Percentiles rank a stretch among this genome's conserved stretches.
Conservation (phyloP, 75 land plant species). For the Pinus tabuliformis region DNA sequence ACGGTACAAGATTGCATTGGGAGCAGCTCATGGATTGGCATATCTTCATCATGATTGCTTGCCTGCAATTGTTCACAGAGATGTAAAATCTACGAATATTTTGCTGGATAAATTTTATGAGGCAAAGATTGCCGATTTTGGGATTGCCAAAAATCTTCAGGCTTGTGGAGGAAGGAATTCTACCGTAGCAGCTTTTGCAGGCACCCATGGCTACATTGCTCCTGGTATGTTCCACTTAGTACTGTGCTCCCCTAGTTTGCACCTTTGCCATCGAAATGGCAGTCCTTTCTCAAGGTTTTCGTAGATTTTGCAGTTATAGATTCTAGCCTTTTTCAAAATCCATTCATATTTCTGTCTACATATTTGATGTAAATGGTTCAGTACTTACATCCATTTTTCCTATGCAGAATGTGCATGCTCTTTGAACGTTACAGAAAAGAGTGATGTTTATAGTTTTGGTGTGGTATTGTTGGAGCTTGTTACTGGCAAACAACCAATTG, state of each 20-base stretch:
- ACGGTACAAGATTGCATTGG: constrained; percentile 57
- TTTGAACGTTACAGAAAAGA: constrained; percentile 64
- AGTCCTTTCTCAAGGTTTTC: not conserved
- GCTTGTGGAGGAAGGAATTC: constrained; percentile 12
- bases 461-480: constrained; percentile 92
- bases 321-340: not conserved
- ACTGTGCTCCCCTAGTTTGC: not conserved
- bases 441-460: constrained; percentile 92
- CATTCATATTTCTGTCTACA: not conserved
- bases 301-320: not conserved
- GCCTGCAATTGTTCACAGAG: constrained; percentile 67
- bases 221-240: constrained; percentile 39
- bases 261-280: not conserved
- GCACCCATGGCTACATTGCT: constrained; percentile 67
- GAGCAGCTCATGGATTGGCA: constrained; percentile 66
- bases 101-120: constrained; percentile 66
- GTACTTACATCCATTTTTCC: not conserved
- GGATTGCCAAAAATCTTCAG: constrained; percentile 54
- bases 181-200: constrained; percentile 42
- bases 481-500: constrained; percentile 78
- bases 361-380: not conserved
- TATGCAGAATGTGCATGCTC: constrained; percentile 62
- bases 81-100: constrained; percentile 81
- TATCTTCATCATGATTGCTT: constrained; percentile 83
- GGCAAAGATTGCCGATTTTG: constrained; percentile 75